Conservation (phyloP, 371 early-diverging fungal genomes). For the Mortierella sp. region DNA sequence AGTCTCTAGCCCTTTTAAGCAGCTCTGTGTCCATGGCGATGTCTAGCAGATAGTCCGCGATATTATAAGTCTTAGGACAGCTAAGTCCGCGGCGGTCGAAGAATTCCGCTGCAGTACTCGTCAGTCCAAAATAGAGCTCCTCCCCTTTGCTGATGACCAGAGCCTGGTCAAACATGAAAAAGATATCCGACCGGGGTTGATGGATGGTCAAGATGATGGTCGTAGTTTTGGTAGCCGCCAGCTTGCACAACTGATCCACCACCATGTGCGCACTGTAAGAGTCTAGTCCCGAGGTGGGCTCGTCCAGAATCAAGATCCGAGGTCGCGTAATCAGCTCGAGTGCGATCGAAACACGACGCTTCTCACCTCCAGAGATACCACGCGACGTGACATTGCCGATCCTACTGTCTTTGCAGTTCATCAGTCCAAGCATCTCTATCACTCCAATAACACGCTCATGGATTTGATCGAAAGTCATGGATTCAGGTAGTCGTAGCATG, state of each 20-base stretch:
- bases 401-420: constrained; percentile 78
- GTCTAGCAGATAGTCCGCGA: constrained; percentile 72
- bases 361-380: constrained; percentile 87
- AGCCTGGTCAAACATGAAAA: constrained; percentile 64
- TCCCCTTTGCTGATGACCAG: constrained; percentile 61
- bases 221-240: constrained; percentile 59
- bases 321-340: constrained; percentile 90
- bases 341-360: constrained; percentile 87
- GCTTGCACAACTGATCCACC: constrained; percentile 63
- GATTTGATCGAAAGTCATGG: constrained; percentile 67
- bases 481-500: constrained; percentile 78
- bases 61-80: constrained; percentile 72
- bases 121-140: constrained; percentile 59
- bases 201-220: constrained; percentile 63
- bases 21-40: constrained; percentile 44
- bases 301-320: constrained; percentile 90
- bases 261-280: constrained; percentile 76
- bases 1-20: constrained; percentile 15
- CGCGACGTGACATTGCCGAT: constrained; percentile 82
- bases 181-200: constrained; percentile 65
- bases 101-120: constrained; percentile 52
- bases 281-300: constrained; percentile 94
- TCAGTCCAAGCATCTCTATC: constrained; percentile 82
- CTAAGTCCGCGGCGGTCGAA: constrained; percentile 56
- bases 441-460: constrained; percentile 76